phyloP scores from a whole-genome alignment of 129 eudicot species.

The Centaurea solstitialis region DNA sequence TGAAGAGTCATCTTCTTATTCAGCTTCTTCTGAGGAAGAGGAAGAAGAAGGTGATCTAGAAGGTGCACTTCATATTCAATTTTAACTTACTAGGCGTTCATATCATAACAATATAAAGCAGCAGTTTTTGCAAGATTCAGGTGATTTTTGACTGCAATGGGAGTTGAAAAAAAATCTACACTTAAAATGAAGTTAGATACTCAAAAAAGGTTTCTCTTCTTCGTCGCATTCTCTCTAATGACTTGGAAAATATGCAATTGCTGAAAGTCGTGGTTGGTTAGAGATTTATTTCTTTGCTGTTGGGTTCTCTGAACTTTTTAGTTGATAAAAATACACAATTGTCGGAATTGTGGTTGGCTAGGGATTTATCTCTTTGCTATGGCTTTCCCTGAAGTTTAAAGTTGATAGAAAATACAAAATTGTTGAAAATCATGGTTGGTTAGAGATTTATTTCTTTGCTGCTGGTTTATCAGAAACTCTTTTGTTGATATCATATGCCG shows the following conservation, averaged over 20 bases:
- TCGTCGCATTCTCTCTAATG: not conserved
- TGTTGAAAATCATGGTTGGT: too few relatives aligned
- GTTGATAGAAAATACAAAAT: not conserved
- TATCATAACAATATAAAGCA: not conserved
- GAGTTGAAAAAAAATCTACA: not conserved
- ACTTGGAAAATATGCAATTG: not conserved
- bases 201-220: not conserved
- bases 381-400: not conserved
- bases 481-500: not conserved
- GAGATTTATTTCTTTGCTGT: too few relatives aligned
- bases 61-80: slow-evolving; percentile 32
- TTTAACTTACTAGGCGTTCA: slow-evolving; percentile 3
- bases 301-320: not conserved
- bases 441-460: too few relatives aligned
- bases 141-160: not conserved
- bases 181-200: not conserved
- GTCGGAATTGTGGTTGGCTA: not conserved
- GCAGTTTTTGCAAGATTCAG: not conserved
- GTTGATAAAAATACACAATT: not conserved
- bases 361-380: not conserved
- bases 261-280: not conserved
- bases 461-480: not conserved
- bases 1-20: slow-evolving; percentile 31
- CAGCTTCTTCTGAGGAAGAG: slow-evolving; percentile 54
- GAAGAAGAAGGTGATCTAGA: slow-evolving; percentile 47